Conservation (phyloP, 2,329 filamentous ascomycete genomes). For the Coniochaeta pulveracea region DNA sequence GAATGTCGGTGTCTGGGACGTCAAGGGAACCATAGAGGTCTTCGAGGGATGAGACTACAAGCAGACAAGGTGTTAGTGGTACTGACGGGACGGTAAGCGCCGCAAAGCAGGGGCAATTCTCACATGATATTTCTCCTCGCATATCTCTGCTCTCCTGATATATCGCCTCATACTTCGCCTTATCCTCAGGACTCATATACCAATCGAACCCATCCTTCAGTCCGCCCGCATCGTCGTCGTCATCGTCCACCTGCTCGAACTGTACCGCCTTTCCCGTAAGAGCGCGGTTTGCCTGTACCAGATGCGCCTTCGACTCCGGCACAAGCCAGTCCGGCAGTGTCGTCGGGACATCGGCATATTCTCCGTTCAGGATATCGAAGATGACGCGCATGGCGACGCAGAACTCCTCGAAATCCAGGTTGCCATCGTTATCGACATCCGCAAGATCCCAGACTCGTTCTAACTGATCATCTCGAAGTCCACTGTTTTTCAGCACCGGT, state of each 20-base stretch:
- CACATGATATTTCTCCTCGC: conserved; percentile 73
- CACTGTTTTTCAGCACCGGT: conserved; percentile 52
- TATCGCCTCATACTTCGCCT: conserved; percentile 92
- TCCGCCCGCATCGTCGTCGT: conserved; percentile 70
- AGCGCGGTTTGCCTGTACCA: conserved; percentile 73
- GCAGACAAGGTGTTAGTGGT: background rate
- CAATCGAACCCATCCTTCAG: conserved; percentile 97
- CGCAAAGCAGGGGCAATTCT: conserved; percentile 19
- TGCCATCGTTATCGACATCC: conserved; percentile 94
- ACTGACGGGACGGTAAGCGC: no score
- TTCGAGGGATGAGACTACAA: conserved; percentile 61
- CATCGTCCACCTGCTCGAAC: conserved; percentile 70
- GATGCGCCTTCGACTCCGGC: conserved; percentile 85
- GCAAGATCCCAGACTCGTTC: conserved; percentile 95
- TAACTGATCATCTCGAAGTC: conserved; percentile 62
- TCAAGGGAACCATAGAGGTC: conserved; percentile 77
- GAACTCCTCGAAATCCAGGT: conserved; percentile 98
- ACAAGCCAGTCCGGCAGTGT: conserved; percentile 91
- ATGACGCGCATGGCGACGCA: conserved; percentile 98
- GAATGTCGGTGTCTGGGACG: conserved; percentile 66
- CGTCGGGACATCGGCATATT: conserved; percentile 80
- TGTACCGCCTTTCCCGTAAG: conserved; percentile 68
- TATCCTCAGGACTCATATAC: conserved; percentile 94
- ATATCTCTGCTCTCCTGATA: conserved; percentile 86
- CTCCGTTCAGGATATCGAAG: conserved; percentile 93